Percentiles rank a stretch among this genome's conserved stretches.
Evolutionary conservation across 352 stramenopile genomes (phyloP).

Genomic region (Pythium volutum): DNA sequence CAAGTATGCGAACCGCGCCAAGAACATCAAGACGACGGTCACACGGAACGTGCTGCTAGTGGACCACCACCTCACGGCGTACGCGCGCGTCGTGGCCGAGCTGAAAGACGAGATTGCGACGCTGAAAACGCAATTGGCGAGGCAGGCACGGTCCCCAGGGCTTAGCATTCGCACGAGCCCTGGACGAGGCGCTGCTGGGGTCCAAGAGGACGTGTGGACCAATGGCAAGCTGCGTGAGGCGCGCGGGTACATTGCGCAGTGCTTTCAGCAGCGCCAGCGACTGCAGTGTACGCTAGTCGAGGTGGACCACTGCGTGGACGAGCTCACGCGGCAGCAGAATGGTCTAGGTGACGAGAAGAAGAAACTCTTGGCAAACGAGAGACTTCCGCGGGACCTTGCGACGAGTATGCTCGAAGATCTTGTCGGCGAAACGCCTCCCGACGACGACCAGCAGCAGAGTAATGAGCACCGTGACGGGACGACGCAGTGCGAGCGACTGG

Average conservation of each 20-base stretch:
- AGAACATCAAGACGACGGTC: constrained; percentile 93
- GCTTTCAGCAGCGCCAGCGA: constrained; percentile 85
- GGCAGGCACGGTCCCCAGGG: too few species aligned
- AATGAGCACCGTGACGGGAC: neutral
- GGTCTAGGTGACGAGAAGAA: neutral
- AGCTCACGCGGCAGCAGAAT: constrained; percentile 5
- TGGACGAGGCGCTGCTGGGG: too few species aligned
- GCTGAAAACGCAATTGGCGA: constrained; percentile 63
- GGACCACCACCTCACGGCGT: constrained; percentile 86
- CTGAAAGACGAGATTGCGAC: constrained; percentile 84
- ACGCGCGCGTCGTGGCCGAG: constrained; percentile 79
- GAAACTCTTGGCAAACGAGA: neutral
- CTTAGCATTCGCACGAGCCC: too few species aligned
- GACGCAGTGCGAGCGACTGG: neutral
- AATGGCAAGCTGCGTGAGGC: constrained; percentile 24
- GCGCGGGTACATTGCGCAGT: constrained; percentile 58
- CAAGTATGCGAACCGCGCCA: constrained; percentile 91
- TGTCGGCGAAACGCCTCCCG: neutral
- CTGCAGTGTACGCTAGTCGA: constrained; percentile 73
- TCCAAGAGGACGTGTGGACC: constrained; percentile 20
- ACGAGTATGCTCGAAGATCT: neutral
- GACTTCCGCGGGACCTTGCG: neutral
- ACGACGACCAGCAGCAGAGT: neutral
- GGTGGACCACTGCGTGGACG: constrained; percentile 43
- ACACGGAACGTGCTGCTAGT: constrained; percentile 84